A percentile compares a stretch with the other conserved stretches of the same genome.
phyloP scores from a whole-genome alignment of 768 basidiomycete species.

The Pilatotrama ljubarskyi region DNA sequence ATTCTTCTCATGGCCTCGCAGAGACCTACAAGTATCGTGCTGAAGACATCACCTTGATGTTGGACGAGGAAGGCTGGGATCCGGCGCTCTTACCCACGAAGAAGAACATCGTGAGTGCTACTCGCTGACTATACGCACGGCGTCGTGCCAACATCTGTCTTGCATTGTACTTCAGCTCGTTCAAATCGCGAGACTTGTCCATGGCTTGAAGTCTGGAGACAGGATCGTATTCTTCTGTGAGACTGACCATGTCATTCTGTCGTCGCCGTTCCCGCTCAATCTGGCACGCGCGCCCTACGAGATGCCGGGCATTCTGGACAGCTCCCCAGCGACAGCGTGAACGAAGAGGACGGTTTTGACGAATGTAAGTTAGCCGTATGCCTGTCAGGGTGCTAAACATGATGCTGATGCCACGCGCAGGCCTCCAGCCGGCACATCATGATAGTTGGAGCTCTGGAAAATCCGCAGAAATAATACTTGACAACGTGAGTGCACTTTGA shows the following conservation, averaged over 20 bases:
- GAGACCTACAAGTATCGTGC: constrained; percentile 10
- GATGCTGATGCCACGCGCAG: too few species aligned
- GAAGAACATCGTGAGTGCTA: constrained; percentile 11
- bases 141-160: not conserved
- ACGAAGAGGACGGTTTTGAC: constrained; percentile 28
- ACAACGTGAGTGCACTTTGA: constrained; percentile 20
- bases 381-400: not conserved
- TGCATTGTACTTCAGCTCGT: not conserved
- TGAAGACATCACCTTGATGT: constrained; percentile 19
- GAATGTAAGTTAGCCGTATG: constrained; percentile 20
- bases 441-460: not conserved
- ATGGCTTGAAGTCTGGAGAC: not conserved
- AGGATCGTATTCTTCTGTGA: constrained; percentile 17
- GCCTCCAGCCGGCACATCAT: constrained; percentile 11
- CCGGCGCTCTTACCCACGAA: not conserved
- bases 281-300: not conserved
- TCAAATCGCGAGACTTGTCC: constrained; percentile 3
- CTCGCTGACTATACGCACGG: not conserved
- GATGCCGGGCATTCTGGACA: constrained; percentile 29
- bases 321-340: not conserved
- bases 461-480: constrained; percentile 17
- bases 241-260: too few species aligned
- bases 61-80: not conserved
- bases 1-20: not conserved
- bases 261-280: not conserved